These are phyloP conservation scores for Sporothrix schenckii DNA, from an alignment of 2,329 filamentous ascomycete species.

Conservation along the genomic window DNA sequence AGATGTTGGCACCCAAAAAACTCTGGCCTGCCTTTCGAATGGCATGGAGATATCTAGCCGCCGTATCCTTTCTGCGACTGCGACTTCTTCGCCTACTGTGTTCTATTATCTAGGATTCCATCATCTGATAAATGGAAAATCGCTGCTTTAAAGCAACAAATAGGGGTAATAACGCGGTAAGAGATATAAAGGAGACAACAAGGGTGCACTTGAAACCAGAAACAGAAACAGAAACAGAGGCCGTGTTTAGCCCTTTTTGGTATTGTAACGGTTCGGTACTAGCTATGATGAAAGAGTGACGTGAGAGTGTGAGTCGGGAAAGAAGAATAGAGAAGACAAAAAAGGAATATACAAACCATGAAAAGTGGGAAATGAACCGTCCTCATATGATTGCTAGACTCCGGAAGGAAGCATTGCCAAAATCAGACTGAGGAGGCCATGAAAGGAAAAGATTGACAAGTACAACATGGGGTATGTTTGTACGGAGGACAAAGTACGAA, in stretches of 20 bases:
- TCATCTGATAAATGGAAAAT: neutral
- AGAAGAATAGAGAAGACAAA: neutral
- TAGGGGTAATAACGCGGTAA: constrained; percentile 2
- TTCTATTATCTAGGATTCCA: neutral
- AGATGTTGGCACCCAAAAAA: no score
- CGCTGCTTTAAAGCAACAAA: neutral
- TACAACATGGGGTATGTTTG: no score
- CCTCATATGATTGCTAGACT: constrained; percentile 5
- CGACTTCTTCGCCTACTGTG: neutral
- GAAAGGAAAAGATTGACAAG: neutral
- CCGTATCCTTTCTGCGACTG: neutral
- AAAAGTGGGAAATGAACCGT: constrained; percentile 17
- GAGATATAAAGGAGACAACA: constrained; percentile 1
- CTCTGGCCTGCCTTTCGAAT: neutral
- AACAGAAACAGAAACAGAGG: constrained; percentile 1
- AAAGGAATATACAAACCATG: neutral
- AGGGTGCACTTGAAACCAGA: constrained; percentile 3
- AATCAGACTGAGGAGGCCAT: neutral
- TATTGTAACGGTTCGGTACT: neutral
- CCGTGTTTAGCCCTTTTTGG: constrained; percentile 2
- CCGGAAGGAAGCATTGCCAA: neutral
- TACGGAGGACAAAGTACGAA: no score
- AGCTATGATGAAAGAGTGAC: constrained; percentile 13
- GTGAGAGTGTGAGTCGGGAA: constrained; percentile 1
- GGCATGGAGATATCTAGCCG: neutral